Conservation (phyloP, 2,329 filamentous ascomycete species). For the Aspergillus sojae region DNA sequence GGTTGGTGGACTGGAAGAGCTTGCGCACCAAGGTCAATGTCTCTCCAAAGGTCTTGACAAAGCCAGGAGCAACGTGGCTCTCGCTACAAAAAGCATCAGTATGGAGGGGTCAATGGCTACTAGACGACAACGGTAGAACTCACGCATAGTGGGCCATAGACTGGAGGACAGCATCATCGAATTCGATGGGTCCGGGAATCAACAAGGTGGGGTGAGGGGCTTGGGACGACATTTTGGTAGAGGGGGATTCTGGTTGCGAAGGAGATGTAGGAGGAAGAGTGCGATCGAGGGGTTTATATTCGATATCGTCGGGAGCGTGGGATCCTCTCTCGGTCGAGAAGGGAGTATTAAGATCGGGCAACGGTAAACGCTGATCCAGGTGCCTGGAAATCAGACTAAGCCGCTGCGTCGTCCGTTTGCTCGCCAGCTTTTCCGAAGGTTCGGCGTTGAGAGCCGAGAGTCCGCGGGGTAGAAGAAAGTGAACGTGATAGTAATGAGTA, state of each 20-base stretch:
- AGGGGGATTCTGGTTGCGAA: constrained; percentile 22
- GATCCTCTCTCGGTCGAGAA: constrained; percentile 62
- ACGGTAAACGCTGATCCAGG: constrained; percentile 56
- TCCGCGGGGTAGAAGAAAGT: constrained; percentile 28
- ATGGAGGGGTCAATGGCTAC: constrained; percentile 13
- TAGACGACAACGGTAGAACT: constrained; percentile 20
- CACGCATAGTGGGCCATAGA: constrained; percentile 87
- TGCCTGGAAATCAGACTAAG: constrained; percentile 65
- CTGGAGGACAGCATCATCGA: constrained; percentile 93
- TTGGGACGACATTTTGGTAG: constrained; percentile 59
- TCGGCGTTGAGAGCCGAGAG: constrained; percentile 37
- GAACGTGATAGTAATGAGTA: background rate
- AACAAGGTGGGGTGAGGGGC: constrained; percentile 72
- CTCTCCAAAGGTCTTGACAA: constrained; percentile 90
- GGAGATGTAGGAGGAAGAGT: constrained; percentile 13
- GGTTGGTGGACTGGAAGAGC: constrained; percentile 87
- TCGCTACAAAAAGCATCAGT: constrained; percentile 62
- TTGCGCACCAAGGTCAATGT: constrained; percentile 84
- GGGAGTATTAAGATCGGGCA: constrained; percentile 64
- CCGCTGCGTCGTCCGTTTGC: constrained; percentile 53
- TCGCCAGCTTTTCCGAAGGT: constrained; percentile 49
- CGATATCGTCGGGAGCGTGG: constrained; percentile 56
- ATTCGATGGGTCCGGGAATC: constrained; percentile 97
- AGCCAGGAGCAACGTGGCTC: constrained; percentile 87
- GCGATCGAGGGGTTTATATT: constrained; percentile 49